A percentile compares a stretch with the other conserved stretches of the same genome.
Evolutionary conservation across 2,329 filamentous ascomycete species (phyloP).

Genomic region (Fusarium sp.): DNA sequence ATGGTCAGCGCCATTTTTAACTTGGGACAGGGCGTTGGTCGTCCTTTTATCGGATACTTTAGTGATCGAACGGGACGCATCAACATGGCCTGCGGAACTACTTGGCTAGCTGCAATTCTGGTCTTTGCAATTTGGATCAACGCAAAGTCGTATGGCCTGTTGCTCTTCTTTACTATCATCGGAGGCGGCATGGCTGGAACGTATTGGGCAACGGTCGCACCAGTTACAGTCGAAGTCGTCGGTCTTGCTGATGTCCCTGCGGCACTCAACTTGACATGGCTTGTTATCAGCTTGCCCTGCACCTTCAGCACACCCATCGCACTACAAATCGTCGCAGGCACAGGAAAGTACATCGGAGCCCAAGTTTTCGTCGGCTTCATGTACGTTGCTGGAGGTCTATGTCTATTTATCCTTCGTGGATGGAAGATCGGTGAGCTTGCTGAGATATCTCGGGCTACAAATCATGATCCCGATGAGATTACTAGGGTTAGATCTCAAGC

Average conservation of each 20-base stretch:
- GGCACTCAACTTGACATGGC: conserved; percentile 76
- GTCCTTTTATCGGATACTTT: conserved; percentile 78
- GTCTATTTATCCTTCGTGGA: conserved; percentile 51
- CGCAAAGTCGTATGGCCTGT: conserved; percentile 70
- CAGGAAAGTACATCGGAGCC: conserved; percentile 62
- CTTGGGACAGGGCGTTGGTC: conserved; percentile 72
- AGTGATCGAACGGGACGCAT: conserved; percentile 77
- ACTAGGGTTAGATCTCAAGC: conserved; percentile 49
- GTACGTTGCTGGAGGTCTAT: conserved; percentile 63
- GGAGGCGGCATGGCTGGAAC: conserved; percentile 78
- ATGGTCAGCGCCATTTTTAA: conserved; percentile 81
- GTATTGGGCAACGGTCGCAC: conserved; percentile 76
- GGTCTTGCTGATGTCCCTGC: conserved; percentile 76
- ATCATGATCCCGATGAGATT: conserved; percentile 48
- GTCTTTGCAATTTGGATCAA: conserved; percentile 80
- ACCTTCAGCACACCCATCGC: conserved; percentile 77
- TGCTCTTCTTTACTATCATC: conserved; percentile 77
- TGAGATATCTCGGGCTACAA: conserved; percentile 49
- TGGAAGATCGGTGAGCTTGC: conserved; percentile 55
- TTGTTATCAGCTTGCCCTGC: conserved; percentile 75
- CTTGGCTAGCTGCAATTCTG: conserved; percentile 72
- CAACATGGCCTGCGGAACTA: conserved; percentile 76
- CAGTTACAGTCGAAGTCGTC: conserved; percentile 79
- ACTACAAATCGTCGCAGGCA: conserved; percentile 62
- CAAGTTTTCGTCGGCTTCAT: conserved; percentile 72